Evolutionary conservation across 768 basidiomycete species (phyloP).

Genomic region (Naganishia antarctica): DNA sequence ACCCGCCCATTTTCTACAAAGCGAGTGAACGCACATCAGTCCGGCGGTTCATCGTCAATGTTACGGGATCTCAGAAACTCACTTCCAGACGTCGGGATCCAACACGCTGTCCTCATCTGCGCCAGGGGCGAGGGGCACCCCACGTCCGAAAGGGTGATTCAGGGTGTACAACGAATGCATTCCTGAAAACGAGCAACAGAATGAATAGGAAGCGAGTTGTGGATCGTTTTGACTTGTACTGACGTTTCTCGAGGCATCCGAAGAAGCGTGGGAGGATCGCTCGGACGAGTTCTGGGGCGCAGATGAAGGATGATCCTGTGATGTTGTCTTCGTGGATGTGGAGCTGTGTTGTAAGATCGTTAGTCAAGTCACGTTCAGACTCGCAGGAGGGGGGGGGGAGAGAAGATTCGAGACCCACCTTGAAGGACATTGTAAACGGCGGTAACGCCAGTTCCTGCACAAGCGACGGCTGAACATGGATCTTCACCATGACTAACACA

Average conservation of each 20-base stretch:
- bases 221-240: too few species aligned
- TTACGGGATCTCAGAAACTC: not conserved
- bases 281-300: slow-evolving; percentile 29
- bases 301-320: slow-evolving; percentile 20
- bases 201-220: too few species aligned
- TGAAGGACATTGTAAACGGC: slow-evolving; percentile 14
- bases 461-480: slow-evolving; percentile 21
- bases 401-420: not conserved
- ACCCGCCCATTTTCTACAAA: slow-evolving; percentile 21
- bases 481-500: not conserved
- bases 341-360: slow-evolving; percentile 13
- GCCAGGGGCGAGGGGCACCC: not conserved
- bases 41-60: not conserved
- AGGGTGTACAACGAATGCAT: slow-evolving; percentile 30
- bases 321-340: slow-evolving; percentile 26
- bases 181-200: too few species aligned
- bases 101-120: not conserved
- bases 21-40: too few species aligned
- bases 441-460: not conserved
- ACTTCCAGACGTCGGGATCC: slow-evolving; percentile 24
- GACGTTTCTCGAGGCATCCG: slow-evolving; percentile 21
- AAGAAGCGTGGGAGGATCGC: slow-evolving; percentile 23
- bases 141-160: slow-evolving; percentile 30
- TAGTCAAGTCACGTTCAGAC: too few species aligned
- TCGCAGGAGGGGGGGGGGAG: not conserved